Base-by-base conservation (phyloP, 164 flowering plant genomes). In the Hamamelis virginiana region DNA sequence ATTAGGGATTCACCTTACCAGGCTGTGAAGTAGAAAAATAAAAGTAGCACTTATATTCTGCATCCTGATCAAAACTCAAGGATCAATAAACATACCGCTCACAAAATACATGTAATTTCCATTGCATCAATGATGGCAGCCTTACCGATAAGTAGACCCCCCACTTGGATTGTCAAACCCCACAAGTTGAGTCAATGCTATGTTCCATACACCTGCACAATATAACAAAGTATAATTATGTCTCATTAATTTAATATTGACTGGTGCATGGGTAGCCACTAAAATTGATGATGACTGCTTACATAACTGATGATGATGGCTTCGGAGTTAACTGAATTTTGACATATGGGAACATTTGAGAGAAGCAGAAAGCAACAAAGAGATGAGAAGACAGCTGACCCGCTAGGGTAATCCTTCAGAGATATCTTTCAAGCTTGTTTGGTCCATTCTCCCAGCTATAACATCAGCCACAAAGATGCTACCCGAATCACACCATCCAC, bases 401-500 rank as follows among this genome's bases (percentile, higher is more conserved):
- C 45, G 33, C 22, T n/a, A 65, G 23, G 72, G 25, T 15, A 28
- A 53, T 48, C 60, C 8, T 25, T 62, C 57, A 27, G 27, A 25
- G 18, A 28, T 43, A 46, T 45, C 43, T 26, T 52, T 27, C 43
- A 10, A n/a, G 12, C 0, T 14, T 26, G 55, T 38, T 56, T 26
- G 9, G 25, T 41, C 58, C 68, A 19, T 57, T 58, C 52, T 59
- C 76, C 41, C 63, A 22, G 47, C 72, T n/a, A 58, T 70, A 68
- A 84, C 74, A 62, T 87, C 89, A 60, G 92, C 92, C 64, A 92
- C 77, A 71, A 92, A 92, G 19, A 92, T 78, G 85, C 86, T 88
- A 66, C 94, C 95, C 4, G 92, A 86, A 69, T 92, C 95, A 19
- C 87, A 90, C 95, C 95, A 92, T 72, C 95, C 97, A 10, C 89